Percentiles rank a stretch among this genome's conserved stretches.
Conservation (phyloP, 2,329 filamentous ascomycete genomes). For the Colletotrichum camelliae region DNA sequence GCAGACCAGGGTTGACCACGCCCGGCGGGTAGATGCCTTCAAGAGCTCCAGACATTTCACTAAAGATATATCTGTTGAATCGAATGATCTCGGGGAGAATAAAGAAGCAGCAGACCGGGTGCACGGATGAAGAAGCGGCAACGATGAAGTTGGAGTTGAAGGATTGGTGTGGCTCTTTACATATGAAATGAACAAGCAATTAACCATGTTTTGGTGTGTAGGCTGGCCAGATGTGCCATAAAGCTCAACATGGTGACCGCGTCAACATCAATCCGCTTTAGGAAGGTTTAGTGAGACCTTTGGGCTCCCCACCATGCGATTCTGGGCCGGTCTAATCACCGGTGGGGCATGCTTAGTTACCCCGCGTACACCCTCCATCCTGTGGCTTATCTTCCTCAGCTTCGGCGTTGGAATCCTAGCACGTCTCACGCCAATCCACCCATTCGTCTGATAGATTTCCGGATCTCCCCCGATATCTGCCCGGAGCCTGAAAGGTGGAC, state of each 20-base stretch:
- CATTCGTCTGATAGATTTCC: not conserved
- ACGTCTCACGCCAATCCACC: not conserved
- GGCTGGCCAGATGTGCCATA: not conserved
- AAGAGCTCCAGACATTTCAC: conserved; percentile 21
- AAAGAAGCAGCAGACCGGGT: not conserved
- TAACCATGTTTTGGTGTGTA: not conserved
- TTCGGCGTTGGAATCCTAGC: not conserved
- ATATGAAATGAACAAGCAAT: not conserved
- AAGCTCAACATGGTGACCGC: not conserved
- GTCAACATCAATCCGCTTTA: not conserved
- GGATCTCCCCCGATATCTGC: not conserved
- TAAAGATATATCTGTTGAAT: not conserved
- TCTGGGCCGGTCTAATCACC: not conserved
- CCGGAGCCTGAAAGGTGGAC: not conserved
- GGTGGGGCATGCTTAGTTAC: not conserved
- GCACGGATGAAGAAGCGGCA: not conserved
- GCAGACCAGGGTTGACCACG: conserved; percentile 24
- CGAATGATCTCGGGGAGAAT: not conserved
- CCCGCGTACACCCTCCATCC: not conserved
- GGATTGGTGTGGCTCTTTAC: not conserved
- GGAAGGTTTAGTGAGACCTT: not conserved
- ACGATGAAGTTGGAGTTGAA: not conserved
- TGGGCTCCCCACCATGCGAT: not conserved
- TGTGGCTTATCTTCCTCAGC: not conserved
- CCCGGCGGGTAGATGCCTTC: conserved; percentile 27